phyloP scores from a whole-genome alignment of 306 rosid species.

The Fragaria ananassa region DNA sequence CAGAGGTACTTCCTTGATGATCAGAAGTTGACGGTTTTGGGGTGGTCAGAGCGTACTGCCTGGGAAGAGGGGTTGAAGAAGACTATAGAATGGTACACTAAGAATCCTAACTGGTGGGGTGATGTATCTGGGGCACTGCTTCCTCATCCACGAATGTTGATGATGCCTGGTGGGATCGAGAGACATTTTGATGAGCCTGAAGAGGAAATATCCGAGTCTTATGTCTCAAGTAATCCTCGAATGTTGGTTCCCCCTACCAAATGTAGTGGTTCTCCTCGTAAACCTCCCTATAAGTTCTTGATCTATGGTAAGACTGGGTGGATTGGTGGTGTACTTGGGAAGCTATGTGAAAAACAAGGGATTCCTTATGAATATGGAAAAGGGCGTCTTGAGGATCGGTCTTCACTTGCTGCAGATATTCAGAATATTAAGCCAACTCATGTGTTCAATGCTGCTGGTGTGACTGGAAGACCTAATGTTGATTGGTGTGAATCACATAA shows the following conservation, averaged over 20 bases:
- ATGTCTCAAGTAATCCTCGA: slow-evolving; percentile 50
- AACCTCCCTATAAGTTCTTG: slow-evolving; percentile 61
- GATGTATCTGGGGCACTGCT: slow-evolving; percentile 90
- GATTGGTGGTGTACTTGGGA: slow-evolving; percentile 84
- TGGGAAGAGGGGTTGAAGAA: slow-evolving; percentile 95
- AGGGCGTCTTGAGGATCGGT: slow-evolving; percentile 76
- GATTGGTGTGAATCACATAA: slow-evolving; percentile 89
- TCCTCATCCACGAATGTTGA: slow-evolving; percentile 89
- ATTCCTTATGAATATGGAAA: slow-evolving; percentile 74
- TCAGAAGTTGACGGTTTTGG: slow-evolving; percentile 69
- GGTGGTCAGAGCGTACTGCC: slow-evolving; percentile 76
- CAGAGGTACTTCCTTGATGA: slow-evolving; percentile 87
- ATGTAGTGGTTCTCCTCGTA: slow-evolving; percentile 38
- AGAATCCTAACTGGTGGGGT: slow-evolving; percentile 91
- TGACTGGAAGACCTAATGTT: slow-evolving; percentile 87
- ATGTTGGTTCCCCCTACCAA: slow-evolving; percentile 76
- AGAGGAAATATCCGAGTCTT: slow-evolving; percentile 47
- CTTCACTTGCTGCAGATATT: slow-evolving; percentile 67
- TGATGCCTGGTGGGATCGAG: slow-evolving; percentile 93
- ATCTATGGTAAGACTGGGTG: slow-evolving; percentile 84
- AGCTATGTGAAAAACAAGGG: slow-evolving; percentile 74
- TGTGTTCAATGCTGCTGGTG: slow-evolving; percentile 82
- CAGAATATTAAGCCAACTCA: slow-evolving; percentile 74
- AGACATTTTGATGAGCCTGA: slow-evolving; percentile 61
- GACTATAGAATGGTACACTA: slow-evolving; percentile 81